Evolutionary conservation across 148 eudicot species (phyloP).

Genomic region (Persicaria maculosa): DNA sequence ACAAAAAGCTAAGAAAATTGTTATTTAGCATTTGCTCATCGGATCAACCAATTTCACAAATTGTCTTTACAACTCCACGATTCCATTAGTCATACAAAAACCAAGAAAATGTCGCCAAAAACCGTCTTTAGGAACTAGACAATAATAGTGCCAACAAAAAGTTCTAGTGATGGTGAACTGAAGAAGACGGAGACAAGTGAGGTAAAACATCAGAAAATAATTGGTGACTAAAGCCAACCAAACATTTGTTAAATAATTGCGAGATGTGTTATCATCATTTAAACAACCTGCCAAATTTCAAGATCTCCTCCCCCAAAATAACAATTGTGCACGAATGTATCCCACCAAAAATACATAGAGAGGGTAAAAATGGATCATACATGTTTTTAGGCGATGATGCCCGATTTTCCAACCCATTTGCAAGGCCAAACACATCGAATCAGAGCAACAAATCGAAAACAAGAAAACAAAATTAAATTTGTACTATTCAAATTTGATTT

Average conservation of each 20-base stretch:
- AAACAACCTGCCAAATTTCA: neutral
- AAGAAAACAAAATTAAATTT: neutral
- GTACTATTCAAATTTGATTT: neutral
- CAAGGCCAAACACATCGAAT: neutral
- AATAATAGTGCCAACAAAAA: neutral
- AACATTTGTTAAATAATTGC: no score
- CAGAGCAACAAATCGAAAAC: neutral
- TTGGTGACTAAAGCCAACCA: no score
- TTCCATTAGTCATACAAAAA: no score
- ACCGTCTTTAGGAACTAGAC: neutral
- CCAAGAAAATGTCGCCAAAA: no score
- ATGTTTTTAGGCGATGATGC: neutral
- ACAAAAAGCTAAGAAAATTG: neutral
- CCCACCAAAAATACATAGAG: neutral
- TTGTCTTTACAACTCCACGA: neutral
- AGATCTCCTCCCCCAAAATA: neutral
- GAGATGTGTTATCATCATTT: no score
- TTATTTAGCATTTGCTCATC: neutral
- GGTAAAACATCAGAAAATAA: no score
- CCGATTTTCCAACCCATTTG: no score
- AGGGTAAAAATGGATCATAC: neutral
- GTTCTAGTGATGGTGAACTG: no score
- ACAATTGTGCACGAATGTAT: neutral
- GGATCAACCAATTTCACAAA: neutral
- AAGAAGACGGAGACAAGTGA: no score